Conservation (phyloP, 1,139 yeast genomes). For the Insectozyma bohioensis region DNA sequence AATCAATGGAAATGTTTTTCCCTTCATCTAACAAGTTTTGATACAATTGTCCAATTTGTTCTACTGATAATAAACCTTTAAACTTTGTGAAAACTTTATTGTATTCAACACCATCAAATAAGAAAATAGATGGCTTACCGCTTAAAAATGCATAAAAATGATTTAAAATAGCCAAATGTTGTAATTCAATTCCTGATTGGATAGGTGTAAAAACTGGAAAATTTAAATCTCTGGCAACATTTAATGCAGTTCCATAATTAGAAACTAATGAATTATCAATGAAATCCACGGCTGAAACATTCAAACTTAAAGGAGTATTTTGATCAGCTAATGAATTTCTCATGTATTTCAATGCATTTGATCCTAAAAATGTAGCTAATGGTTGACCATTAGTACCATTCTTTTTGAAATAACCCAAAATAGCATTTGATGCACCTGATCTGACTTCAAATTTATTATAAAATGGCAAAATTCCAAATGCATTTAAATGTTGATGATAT, state of each 20-base stretch:
- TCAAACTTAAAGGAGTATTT: constrained; percentile 60
- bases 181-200: constrained; percentile 57
- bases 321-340: constrained; percentile 48
- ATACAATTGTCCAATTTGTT: constrained; percentile 43
- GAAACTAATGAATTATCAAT: constrained; percentile 59
- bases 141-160: constrained; percentile 56
- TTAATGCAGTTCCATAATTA: constrained; percentile 66
- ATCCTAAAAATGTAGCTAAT: constrained; percentile 60
- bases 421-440: constrained; percentile 79
- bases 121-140: constrained; percentile 61
- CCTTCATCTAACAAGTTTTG: constrained; percentile 32
- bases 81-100: constrained; percentile 56
- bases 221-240: constrained; percentile 62
- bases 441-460: constrained; percentile 69
- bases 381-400: constrained; percentile 42
- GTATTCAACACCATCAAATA: constrained; percentile 79
- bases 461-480: constrained; percentile 56
- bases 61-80: constrained; percentile 45
- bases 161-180: constrained; percentile 66
- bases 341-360: constrained; percentile 68
- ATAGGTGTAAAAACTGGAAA: constrained; percentile 75
- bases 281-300: constrained; percentile 73
- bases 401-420: constrained; percentile 65
- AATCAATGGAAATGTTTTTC: constrained; percentile 37
- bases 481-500: constrained; percentile 49